A percentile compares a stretch with the other conserved stretches of the same genome.
Conservation (phyloP, 768 basidiomycete species). For the Boletales sp. region DNA sequence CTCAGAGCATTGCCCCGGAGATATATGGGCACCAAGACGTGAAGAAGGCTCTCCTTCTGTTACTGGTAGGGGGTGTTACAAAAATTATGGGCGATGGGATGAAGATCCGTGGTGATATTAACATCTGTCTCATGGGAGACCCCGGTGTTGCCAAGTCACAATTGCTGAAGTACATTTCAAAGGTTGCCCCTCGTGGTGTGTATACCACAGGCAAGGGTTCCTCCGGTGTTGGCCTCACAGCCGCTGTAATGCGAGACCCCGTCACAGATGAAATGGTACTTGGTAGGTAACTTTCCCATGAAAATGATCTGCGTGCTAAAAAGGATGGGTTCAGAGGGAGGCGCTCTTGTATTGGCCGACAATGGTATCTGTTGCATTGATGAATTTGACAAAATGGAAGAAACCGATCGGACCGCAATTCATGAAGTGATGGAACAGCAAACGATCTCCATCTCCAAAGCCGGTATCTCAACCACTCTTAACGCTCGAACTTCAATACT, state of each 20-base stretch:
- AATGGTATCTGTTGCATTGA: slow-evolving; percentile 99
- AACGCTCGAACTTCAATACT: slow-evolving; percentile 97
- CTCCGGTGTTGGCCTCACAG: slow-evolving; percentile 97
- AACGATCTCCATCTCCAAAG: slow-evolving; percentile 99
- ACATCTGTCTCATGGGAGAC: slow-evolving; percentile 98
- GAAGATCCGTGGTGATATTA: slow-evolving; percentile 98
- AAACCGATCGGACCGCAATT: slow-evolving; percentile 93
- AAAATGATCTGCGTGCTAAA: slow-evolving; percentile 7
- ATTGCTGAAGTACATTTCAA: slow-evolving; percentile 95
- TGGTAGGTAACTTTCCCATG: slow-evolving; percentile 52
- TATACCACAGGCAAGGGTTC: slow-evolving; percentile 99
- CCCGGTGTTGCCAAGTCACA: slow-evolving; percentile 99
- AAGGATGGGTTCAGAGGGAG: slow-evolving; percentile 69
- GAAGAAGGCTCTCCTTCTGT: slow-evolving; percentile 89
- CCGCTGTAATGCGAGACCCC: slow-evolving; percentile 98
- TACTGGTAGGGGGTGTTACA: slow-evolving; percentile 94
- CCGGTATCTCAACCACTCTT: slow-evolving; percentile 96
- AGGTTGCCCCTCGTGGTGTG: slow-evolving; percentile 94
- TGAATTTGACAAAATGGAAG: slow-evolving; percentile 99
- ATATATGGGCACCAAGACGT: slow-evolving; percentile 98
- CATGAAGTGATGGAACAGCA: slow-evolving; percentile 99
- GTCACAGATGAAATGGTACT: slow-evolving; percentile 99
- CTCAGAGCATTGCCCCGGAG: slow-evolving; percentile 95
- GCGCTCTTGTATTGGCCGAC: slow-evolving; percentile 97
- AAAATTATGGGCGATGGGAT: slow-evolving; percentile 96